Conservation (phyloP, 768 basidiomycete species). For the Naganishia onofrii region DNA sequence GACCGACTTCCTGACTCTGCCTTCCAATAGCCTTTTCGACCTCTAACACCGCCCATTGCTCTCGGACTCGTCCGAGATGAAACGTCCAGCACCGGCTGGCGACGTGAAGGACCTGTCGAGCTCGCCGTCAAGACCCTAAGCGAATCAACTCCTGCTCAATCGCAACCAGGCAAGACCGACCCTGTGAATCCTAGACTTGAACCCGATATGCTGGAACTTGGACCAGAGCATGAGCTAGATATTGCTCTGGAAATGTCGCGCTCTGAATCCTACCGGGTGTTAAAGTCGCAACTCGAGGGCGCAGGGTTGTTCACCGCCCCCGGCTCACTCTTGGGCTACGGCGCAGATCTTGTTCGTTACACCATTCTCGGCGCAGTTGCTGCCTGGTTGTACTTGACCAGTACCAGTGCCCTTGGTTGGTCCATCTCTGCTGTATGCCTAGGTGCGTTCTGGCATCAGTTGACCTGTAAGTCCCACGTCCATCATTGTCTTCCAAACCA, state of each 20-base stretch:
- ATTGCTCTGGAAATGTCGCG: conserved; percentile 34
- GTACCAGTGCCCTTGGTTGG: conserved; percentile 40
- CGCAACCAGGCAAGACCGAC: conserved; percentile 6
- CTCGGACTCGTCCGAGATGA: conserved; percentile 60
- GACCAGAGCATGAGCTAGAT: conserved; percentile 36
- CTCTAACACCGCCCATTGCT: conserved; percentile 80
- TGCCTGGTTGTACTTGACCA: conserved; percentile 38
- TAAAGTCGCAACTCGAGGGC: conserved; percentile 69
- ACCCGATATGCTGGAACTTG: conserved; percentile 45
- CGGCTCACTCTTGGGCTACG: conserved; percentile 68
- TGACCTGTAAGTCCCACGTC: conserved; percentile 60
- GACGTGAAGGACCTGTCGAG: conserved; percentile 41
- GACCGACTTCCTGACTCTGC: not conserved
- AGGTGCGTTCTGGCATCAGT: conserved; percentile 91
- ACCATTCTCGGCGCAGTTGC: conserved; percentile 58
- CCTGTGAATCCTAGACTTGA: conserved; percentile 45
- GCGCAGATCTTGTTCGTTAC: conserved; percentile 82
- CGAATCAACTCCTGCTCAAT: not conserved
- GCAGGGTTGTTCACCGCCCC: conserved; percentile 72
- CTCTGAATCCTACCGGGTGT: conserved; percentile 67
- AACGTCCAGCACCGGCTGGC: conserved; percentile 43
- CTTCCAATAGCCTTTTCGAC: conserved; percentile 36
- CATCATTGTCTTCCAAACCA: not conserved
- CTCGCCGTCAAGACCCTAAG: conserved; percentile 24
- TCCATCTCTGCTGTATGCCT: conserved; percentile 69